phyloP scores from a whole-genome alignment of 345 rosid species.

The Leavenworthia alabamica region DNA sequence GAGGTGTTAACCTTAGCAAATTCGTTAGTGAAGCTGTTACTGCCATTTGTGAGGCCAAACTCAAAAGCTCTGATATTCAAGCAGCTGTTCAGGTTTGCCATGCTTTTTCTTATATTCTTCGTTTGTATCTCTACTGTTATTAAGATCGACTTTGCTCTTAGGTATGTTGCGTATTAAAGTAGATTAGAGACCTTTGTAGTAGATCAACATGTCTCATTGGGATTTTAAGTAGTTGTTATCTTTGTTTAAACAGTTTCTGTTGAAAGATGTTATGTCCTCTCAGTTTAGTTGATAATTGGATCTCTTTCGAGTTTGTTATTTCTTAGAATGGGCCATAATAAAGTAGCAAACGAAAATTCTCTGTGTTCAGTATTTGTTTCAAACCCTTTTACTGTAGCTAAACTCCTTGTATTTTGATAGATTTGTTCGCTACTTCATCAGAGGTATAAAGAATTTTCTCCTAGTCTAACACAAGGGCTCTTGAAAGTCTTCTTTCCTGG shows the following conservation, averaged over 20 bases:
- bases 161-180: not conserved
- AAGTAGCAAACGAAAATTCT: not conserved
- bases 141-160: not conserved
- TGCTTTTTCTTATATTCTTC: not conserved
- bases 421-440: constrained; percentile 97
- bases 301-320: too few species aligned
- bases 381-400: constrained; percentile 6
- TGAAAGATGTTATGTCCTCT: not conserved
- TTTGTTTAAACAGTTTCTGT: not conserved
- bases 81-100: constrained; percentile 81
- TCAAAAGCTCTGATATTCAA: constrained; percentile 81
- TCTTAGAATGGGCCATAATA: not conserved
- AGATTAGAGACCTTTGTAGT: not conserved
- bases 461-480: constrained; percentile 81
- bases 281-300: not conserved
- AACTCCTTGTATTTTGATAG: constrained; percentile 37
- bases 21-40: constrained; percentile 95
- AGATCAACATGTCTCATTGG: not conserved
- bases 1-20: constrained; percentile 78
- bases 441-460: constrained; percentile 90
- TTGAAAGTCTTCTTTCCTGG: constrained; percentile 87
- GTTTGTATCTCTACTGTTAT: not conserved
- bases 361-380: not conserved
- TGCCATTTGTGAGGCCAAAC: constrained; percentile 95
- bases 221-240: not conserved